These are phyloP conservation scores for Phytophthora citrophthora DNA, from an alignment of 352 stramenopile species.

Conservation along the genomic window DNA sequence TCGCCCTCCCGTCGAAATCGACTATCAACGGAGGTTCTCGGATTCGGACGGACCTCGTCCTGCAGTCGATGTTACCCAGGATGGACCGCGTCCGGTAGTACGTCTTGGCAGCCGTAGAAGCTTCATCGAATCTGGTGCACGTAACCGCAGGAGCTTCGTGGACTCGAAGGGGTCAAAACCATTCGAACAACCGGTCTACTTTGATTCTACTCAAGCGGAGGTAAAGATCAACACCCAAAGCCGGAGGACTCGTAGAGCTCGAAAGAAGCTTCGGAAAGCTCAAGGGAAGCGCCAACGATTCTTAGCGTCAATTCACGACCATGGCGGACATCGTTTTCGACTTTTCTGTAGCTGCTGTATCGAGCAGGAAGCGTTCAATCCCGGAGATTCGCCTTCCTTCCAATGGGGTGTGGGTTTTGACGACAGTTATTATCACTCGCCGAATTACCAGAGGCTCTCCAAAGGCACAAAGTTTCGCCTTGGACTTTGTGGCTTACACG, in stretches of 20 bases:
- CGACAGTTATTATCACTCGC: constrained; percentile 18
- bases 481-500: constrained; percentile 21
- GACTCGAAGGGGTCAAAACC: constrained; percentile 15
- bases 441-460: constrained; percentile 13
- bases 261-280: constrained; percentile 7
- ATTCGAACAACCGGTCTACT: background rate
- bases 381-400: constrained; percentile 16
- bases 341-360: constrained; percentile 20
- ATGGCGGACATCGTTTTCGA: constrained; percentile 6
- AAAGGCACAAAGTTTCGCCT: constrained; percentile 23
- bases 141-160: constrained; percentile 3
- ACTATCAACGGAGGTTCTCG: constrained; percentile 1
- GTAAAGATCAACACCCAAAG: constrained; percentile 16
- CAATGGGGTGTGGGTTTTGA: constrained; percentile 34
- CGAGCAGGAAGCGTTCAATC: constrained; percentile 24
- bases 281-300: constrained; percentile 15
- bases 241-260: constrained; percentile 9
- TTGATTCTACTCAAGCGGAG: constrained; percentile 2
- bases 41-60: constrained; percentile 5
- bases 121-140: constrained; percentile 9
- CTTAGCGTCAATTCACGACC: constrained; percentile 13
- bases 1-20: background rate
- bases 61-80: background rate
- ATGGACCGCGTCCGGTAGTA: constrained; percentile 4
- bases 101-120: constrained; percentile 4